A percentile compares a stretch with the other conserved stretches of the same genome.
Conservation (phyloP, 495 filamentous ascomycete genomes). For the Talaromyces adpressus region DNA sequence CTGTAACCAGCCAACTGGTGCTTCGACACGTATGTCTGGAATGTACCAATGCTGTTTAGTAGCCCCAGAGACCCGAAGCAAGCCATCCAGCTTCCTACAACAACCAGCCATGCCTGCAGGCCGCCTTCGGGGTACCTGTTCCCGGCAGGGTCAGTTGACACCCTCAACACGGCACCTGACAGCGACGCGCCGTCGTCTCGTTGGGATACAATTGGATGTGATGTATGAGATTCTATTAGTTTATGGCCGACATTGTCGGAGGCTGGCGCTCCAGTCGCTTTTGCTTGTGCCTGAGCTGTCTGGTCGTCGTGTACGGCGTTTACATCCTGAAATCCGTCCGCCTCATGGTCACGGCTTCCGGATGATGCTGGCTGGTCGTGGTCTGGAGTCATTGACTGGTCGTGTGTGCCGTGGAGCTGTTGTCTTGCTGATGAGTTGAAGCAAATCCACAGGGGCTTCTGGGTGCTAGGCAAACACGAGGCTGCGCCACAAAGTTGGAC, state of each 20-base stretch:
- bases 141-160: constrained; percentile 36
- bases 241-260: not conserved
- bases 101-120: constrained; percentile 65
- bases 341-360: not conserved
- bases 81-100: constrained; percentile 67
- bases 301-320: not conserved
- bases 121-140: constrained; percentile 69
- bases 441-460: not conserved
- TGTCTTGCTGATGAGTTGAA: not conserved
- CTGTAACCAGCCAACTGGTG: constrained; percentile 58
- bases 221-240: not conserved
- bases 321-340: not conserved
- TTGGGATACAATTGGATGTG: not conserved
- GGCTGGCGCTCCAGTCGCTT: not conserved
- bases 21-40: constrained; percentile 63
- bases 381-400: not conserved
- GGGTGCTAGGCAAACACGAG: not conserved
- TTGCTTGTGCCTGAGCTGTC: not conserved
- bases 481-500: not conserved
- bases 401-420: not conserved
- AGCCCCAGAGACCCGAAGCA: constrained; percentile 65
- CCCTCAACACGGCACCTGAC: not conserved
- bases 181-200: not conserved
- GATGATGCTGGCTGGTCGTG: not conserved
- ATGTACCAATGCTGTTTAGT: constrained; percentile 68